Conservation (phyloP, 1,139 yeast species). For the Candida tetrigidarum region DNA sequence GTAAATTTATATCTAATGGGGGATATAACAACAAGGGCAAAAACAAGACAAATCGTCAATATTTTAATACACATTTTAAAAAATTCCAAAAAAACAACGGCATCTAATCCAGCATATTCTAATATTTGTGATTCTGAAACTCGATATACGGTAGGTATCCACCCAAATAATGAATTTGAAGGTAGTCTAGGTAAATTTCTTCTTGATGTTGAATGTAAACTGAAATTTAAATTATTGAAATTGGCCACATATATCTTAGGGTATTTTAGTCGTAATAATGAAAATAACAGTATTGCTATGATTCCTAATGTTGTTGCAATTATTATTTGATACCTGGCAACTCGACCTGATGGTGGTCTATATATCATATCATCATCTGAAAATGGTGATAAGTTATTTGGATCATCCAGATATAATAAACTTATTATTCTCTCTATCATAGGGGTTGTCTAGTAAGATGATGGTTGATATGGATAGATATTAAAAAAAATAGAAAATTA, state of each 20-base stretch:
- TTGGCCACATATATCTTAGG: slow-evolving; percentile 72
- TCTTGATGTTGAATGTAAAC: slow-evolving; percentile 49
- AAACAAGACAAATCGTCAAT: slow-evolving; percentile 57
- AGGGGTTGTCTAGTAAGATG: background rate
- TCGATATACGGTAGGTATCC: slow-evolving; percentile 70
- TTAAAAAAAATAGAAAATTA: too few relatives aligned
- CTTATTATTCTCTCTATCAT: slow-evolving; percentile 3
- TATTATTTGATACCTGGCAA: slow-evolving; percentile 55
- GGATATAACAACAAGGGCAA: slow-evolving; percentile 69
- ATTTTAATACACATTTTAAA: slow-evolving; percentile 77
- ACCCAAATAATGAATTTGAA: slow-evolving; percentile 63
- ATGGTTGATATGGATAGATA: background rate
- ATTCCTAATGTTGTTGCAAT: slow-evolving; percentile 68
- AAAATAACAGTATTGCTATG: slow-evolving; percentile 65
- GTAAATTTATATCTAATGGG: slow-evolving; percentile 76
- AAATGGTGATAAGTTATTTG: background rate
- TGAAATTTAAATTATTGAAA: slow-evolving; percentile 46
- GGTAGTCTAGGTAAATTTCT: slow-evolving; percentile 44
- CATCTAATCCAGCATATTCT: slow-evolving; percentile 92
- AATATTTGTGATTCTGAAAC: slow-evolving; percentile 78
- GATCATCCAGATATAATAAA: background rate
- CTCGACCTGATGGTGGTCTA: slow-evolving; percentile 35
- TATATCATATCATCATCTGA: slow-evolving; percentile 14
- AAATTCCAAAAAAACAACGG: slow-evolving; percentile 82
- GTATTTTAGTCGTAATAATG: slow-evolving; percentile 64